Percentiles rank a stretch among this genome's conserved stretches.
phyloP scores from a whole-genome alignment of 148 eudicot genomes.

The Rhododendron vialii region DNA sequence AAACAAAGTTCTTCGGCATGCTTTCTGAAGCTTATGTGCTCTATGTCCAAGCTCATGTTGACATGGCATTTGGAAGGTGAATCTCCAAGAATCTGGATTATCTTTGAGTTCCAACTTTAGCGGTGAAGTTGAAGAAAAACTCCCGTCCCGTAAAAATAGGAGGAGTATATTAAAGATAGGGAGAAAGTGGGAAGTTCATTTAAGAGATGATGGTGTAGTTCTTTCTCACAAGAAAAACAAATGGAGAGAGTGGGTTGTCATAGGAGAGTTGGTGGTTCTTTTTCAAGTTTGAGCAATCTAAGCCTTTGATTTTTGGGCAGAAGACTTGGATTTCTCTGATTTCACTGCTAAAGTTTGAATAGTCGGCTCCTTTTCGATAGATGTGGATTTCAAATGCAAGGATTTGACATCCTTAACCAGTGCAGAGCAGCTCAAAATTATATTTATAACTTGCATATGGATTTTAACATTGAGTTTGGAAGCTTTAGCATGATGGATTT shows the following conservation, averaged over 20 bases:
- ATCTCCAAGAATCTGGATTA: background rate
- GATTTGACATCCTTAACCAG: background rate
- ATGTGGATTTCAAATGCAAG: background rate
- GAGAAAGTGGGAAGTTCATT: background rate
- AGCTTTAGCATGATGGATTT: background rate
- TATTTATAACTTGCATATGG: background rate
- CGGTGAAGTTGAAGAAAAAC: background rate
- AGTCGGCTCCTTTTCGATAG: background rate
- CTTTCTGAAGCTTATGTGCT: constrained; percentile 31
- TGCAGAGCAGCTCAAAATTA: background rate
- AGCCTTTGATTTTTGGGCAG: background rate
- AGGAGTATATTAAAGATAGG: background rate
- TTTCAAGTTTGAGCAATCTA: background rate
- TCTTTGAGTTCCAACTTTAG: background rate
- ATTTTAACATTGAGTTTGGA: background rate
- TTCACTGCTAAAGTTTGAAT: background rate
- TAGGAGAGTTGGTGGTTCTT: background rate
- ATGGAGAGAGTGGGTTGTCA: background rate
- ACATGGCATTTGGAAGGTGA: constrained; percentile 52
- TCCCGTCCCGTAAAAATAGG: background rate
- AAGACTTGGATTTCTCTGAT: background rate
- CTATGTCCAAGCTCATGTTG: constrained; percentile 28
- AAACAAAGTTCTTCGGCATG: constrained; percentile 32
- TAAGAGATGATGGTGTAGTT: background rate
- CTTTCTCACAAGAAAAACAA: background rate